A percentile compares a stretch with the other conserved stretches of the same genome.
phyloP scores from a whole-genome alignment of 805 yeast species.

The Jamesozyma lodderae region DNA sequence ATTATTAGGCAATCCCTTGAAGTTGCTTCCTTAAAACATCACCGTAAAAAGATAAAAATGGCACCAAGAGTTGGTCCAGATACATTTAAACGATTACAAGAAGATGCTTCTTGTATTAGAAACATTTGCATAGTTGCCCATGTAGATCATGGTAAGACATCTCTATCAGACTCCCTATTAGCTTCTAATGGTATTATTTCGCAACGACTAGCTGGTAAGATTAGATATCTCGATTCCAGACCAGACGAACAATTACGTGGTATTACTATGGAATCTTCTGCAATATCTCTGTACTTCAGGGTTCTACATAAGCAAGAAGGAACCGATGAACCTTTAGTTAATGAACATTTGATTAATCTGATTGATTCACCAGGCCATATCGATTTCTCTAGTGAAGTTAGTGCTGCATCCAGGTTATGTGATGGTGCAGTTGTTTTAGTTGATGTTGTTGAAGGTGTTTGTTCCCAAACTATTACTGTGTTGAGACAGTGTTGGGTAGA shows the following conservation, averaged over 20 bases:
- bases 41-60: no score
- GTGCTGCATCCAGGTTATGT: slow-evolving; percentile 90
- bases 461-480: slow-evolving; percentile 94
- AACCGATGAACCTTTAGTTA: slow-evolving; percentile 40
- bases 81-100: slow-evolving; percentile 58
- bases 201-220: slow-evolving; percentile 89
- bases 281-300: slow-evolving; percentile 85
- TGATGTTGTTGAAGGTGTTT: slow-evolving; percentile 97
- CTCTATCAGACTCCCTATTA: slow-evolving; percentile 80
- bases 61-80: slow-evolving; percentile 53
- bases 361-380: slow-evolving; percentile 99
- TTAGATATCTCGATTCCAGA: slow-evolving; percentile 83
- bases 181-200: slow-evolving; percentile 97
- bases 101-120: slow-evolving; percentile 59
- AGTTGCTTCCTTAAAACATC: no score
- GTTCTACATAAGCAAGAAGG: slow-evolving; percentile 42
- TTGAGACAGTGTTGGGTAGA: slow-evolving; percentile 94
- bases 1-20: no score
- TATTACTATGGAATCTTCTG: slow-evolving; percentile 95
- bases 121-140: slow-evolving; percentile 95
- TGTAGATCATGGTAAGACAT: slow-evolving; percentile 97
- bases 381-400: slow-evolving; percentile 92
- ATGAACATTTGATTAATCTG: slow-evolving; percentile 78
- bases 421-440: slow-evolving; percentile 95
- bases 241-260: slow-evolving; percentile 95